A percentile compares a stretch with the other conserved stretches of the same genome.
Evolutionary conservation across 2,329 filamentous ascomycete species (phyloP).

Genomic region (Aspergillus chevalieri): DNA sequence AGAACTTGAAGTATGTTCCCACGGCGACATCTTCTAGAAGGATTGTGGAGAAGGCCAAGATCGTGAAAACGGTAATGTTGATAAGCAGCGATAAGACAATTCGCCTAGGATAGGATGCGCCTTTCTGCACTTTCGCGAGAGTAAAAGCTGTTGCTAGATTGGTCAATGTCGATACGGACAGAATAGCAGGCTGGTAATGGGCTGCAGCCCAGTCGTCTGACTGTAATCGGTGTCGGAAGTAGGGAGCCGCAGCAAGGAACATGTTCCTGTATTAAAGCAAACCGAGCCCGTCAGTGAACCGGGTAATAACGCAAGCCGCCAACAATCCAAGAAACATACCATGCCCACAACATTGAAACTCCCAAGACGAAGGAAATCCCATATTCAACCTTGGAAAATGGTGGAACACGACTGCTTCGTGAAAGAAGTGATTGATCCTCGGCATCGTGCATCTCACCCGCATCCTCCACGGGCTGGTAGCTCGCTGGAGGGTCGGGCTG

Average conservation of each 20-base stretch:
- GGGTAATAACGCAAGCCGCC: not conserved
- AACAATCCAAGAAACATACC: conserved; percentile 50
- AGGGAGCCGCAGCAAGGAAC: conserved; percentile 91
- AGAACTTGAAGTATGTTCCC: conserved; percentile 67
- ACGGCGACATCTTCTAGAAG: conserved; percentile 59
- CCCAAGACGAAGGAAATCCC: conserved; percentile 77
- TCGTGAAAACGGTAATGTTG: conserved; percentile 67
- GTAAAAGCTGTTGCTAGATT: conserved; percentile 72
- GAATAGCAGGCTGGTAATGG: conserved; percentile 85
- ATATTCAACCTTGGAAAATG: conserved; percentile 83
- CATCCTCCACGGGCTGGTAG: conserved; percentile 5
- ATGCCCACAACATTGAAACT: conserved; percentile 94
- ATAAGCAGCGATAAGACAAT: conserved; percentile 72
- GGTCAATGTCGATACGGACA: conserved; percentile 77
- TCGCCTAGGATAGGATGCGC: conserved; percentile 80
- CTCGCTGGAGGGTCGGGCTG: not conserved
- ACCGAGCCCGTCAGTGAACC: not conserved
- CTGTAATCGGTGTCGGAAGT: conserved; percentile 79
- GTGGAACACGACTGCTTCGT: conserved; percentile 8
- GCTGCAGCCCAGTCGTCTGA: conserved; percentile 63
- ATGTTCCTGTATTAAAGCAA: conserved; percentile 66
- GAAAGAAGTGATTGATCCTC: conserved; percentile 16
- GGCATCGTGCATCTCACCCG: conserved; percentile 22
- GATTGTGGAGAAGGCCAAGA: conserved; percentile 75
- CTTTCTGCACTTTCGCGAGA: conserved; percentile 71